These are phyloP conservation scores for Cutaneotrichosporon sp. DNA, from an alignment of 1,284 basidiomycete genomes.

Conservation along the genomic window DNA sequence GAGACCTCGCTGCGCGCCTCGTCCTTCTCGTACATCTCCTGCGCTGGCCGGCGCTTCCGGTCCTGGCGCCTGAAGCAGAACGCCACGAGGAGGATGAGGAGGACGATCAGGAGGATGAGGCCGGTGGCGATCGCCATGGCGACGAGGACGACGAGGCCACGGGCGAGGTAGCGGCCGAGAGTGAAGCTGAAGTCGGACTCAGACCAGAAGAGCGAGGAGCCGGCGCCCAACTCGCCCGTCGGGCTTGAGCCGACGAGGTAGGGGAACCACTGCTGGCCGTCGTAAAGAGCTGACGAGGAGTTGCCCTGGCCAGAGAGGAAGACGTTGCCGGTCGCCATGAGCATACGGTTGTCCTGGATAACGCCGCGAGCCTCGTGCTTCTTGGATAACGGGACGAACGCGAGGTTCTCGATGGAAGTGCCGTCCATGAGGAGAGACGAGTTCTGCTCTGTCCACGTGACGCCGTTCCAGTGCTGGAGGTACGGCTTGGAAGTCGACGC, in stretches of 20 bases:
- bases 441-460: constrained; percentile 69
- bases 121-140: constrained; percentile 96
- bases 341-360: constrained; percentile 80
- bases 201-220: constrained; percentile 81
- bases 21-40: constrained; percentile 64
- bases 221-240: constrained; percentile 69
- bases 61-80: constrained; percentile 59
- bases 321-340: constrained; percentile 83
- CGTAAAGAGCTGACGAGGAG: constrained; percentile 81
- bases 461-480: constrained; percentile 78
- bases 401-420: constrained; percentile 68
- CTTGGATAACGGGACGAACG: constrained; percentile 78
- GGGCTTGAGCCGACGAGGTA: constrained; percentile 73
- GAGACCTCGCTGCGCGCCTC: constrained; percentile 61
- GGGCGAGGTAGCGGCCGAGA: constrained; percentile 74
- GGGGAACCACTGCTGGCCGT: constrained; percentile 80
- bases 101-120: constrained; percentile 86
- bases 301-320: constrained; percentile 69
- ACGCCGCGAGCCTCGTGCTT: constrained; percentile 58
- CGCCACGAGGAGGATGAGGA: constrained; percentile 84
- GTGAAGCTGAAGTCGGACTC: constrained; percentile 72
- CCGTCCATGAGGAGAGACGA: constrained; percentile 47
- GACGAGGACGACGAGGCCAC: constrained; percentile 92
- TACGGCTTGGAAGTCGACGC: constrained; percentile 66
- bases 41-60: constrained; percentile 31